A percentile compares a stretch with the other conserved stretches of the same genome.
Evolutionary conservation across 2,329 filamentous ascomycete genomes (phyloP).

Genomic region (Exophiala sp.): DNA sequence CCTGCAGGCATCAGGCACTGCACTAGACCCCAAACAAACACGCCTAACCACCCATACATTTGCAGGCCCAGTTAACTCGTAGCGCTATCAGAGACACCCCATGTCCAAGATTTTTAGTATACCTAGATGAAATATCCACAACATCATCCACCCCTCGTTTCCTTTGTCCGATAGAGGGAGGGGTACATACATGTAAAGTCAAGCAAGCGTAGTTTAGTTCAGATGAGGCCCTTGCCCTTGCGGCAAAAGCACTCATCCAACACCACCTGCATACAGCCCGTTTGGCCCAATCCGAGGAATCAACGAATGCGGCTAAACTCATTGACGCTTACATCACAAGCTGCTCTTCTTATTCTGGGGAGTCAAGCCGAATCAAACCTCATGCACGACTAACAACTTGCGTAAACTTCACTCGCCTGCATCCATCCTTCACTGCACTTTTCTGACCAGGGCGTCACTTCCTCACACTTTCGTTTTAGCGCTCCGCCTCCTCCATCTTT

Average conservation of each 20-base stretch:
- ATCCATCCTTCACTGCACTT: neutral
- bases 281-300: neutral
- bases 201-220: no score
- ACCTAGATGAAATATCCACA: no score
- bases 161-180: no score
- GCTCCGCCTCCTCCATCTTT: conserved; percentile 24
- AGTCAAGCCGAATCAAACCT: conserved; percentile 22
- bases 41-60: no score
- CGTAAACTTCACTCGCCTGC: conserved; percentile 8
- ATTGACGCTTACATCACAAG: conserved; percentile 23
- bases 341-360: conserved; percentile 21
- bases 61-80: no score
- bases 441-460: conserved; percentile 4
- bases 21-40: no score
- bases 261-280: neutral
- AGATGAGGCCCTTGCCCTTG: neutral
- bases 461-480: conserved; percentile 10
- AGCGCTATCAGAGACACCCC: no score
- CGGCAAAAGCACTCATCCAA: neutral
- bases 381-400: conserved; percentile 19
- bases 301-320: conserved; percentile 19
- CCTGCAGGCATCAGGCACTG: no score
- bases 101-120: no score
- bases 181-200: no score
- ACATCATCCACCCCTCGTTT: no score